These are phyloP conservation scores for Knoxdaviesia capensis DNA, from an alignment of 2,329 filamentous ascomycete genomes.

Conservation along the genomic window DNA sequence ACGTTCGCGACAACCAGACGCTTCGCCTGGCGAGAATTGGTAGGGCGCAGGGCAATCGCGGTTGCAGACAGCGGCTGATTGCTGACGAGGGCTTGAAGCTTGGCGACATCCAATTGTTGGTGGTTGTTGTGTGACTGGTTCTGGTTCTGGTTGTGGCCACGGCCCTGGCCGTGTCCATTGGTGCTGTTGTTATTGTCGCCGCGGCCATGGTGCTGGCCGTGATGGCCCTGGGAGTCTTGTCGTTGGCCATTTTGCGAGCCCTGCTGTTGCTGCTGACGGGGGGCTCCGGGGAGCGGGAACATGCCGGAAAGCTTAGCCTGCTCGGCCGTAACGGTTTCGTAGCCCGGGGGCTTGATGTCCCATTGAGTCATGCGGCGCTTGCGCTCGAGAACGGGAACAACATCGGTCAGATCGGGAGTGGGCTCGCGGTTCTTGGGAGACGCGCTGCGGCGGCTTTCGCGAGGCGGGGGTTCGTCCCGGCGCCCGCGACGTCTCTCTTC, in stretches of 20 bases:
- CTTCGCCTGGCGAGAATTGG: slow-evolving; percentile 85
- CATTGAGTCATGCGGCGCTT: slow-evolving; percentile 92
- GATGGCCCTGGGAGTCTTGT: too few species aligned
- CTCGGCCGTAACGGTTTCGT: slow-evolving; percentile 94
- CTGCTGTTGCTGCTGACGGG: slow-evolving; percentile 64
- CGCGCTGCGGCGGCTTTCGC: slow-evolving; percentile 48
- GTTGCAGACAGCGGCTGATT: slow-evolving; percentile 43
- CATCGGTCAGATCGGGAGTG: slow-evolving; percentile 80
- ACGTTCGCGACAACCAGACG: slow-evolving; percentile 78
- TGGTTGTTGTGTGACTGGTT: slow-evolving; percentile 28
- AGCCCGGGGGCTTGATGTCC: slow-evolving; percentile 97
- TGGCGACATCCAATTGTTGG: slow-evolving; percentile 80
- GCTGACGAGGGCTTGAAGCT: slow-evolving; percentile 81
- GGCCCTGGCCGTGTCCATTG: too few species aligned
- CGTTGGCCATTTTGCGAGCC: too few species aligned
- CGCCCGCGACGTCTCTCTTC: slow-evolving; percentile 22
- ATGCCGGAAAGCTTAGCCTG: slow-evolving; percentile 97
- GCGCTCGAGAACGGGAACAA: slow-evolving; percentile 63
- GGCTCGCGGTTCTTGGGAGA: slow-evolving; percentile 82
- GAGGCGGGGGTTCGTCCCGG: slow-evolving; percentile 16
- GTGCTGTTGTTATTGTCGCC: too few species aligned
- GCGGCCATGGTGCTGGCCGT: too few species aligned
- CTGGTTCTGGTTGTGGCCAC: too few species aligned
- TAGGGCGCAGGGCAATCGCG: slow-evolving; percentile 45
- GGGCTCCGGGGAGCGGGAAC: slow-evolving; percentile 93